Conservation (phyloP, 1,284 basidiomycete species). For the Coniophora puteana region DNA sequence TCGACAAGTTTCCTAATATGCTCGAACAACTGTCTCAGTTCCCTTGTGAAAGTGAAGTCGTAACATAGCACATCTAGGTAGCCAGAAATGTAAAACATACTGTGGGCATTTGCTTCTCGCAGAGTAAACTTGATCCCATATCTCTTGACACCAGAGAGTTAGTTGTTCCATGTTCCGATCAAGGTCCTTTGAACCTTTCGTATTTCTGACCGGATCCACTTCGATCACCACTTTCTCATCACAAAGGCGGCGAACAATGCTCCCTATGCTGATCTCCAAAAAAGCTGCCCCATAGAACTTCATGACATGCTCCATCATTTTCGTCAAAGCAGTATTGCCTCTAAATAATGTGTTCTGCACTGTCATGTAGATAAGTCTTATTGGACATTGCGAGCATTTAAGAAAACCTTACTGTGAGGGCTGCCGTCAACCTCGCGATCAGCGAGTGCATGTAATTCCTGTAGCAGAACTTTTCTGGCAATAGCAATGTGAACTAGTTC, state of each 20-base stretch:
- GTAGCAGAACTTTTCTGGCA: slow-evolving; percentile 57
- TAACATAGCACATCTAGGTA: slow-evolving; percentile 4
- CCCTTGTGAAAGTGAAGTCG: slow-evolving; percentile 40
- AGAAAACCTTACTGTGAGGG: slow-evolving; percentile 46
- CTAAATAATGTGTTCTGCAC: slow-evolving; percentile 71
- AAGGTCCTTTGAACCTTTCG: slow-evolving; percentile 53
- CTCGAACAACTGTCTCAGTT: slow-evolving; percentile 69
- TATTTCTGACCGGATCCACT: slow-evolving; percentile 66
- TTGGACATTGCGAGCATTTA: slow-evolving; percentile 1
- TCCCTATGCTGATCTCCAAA: slow-evolving; percentile 73
- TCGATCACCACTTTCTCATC: slow-evolving; percentile 72
- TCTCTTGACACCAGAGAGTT: slow-evolving; percentile 69
- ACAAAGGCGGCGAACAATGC: slow-evolving; percentile 62
- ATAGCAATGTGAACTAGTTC: slow-evolving; percentile 68
- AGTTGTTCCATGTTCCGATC: slow-evolving; percentile 70
- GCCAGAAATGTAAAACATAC: slow-evolving; percentile 46
- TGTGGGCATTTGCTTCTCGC: slow-evolving; percentile 68
- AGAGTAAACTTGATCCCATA: slow-evolving; percentile 78
- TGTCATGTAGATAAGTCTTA: slow-evolving; percentile 20
- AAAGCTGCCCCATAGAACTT: slow-evolving; percentile 70
- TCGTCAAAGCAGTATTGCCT: slow-evolving; percentile 78
- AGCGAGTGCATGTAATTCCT: slow-evolving; percentile 64
- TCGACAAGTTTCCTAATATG: slow-evolving; percentile 72
- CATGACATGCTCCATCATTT: slow-evolving; percentile 77
- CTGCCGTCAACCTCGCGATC: slow-evolving; percentile 63